Evolutionary conservation across 257 asterid species (phyloP).

Genomic region (Prunella vulgaris): DNA sequence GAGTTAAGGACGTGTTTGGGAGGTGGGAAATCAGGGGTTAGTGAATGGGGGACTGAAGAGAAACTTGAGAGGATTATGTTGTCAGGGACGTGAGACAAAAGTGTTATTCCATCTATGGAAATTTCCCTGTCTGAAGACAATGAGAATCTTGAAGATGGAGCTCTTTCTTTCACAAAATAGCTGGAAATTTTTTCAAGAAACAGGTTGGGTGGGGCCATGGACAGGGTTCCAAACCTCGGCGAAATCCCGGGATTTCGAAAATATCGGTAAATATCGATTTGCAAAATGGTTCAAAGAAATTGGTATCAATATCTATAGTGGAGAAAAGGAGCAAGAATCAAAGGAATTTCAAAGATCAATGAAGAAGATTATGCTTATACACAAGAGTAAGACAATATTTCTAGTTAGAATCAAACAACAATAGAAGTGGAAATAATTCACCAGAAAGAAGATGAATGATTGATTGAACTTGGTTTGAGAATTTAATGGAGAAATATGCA

Average conservation of each 20-base stretch:
- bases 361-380: neutral
- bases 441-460: neutral
- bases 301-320: neutral
- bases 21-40: slow-evolving; percentile 11
- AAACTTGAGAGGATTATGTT: slow-evolving; percentile 29
- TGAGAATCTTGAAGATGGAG: slow-evolving; percentile 21
- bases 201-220: slow-evolving; percentile 32
- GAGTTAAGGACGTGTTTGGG: slow-evolving; percentile 20
- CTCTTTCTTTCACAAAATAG: slow-evolving; percentile 16
- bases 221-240: no score
- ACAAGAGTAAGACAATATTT: no score
- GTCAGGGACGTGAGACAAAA: slow-evolving; percentile 28
- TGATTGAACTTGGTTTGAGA: slow-evolving; percentile 2
- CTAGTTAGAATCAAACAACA: no score
- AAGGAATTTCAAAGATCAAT: no score
- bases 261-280: no score
- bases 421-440: neutral
- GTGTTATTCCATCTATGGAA: slow-evolving; percentile 23
- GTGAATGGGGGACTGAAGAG: slow-evolving; percentile 22
- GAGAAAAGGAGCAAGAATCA: neutral
- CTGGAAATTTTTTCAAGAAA: slow-evolving; percentile 19
- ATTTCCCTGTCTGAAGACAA: slow-evolving; percentile 22
- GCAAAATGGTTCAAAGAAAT: neutral
- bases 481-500: neutral
- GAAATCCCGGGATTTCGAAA: no score